phyloP scores from a whole-genome alignment of 2,329 filamentous ascomycete genomes.

The Magnaporthiopsis incrustans region DNA sequence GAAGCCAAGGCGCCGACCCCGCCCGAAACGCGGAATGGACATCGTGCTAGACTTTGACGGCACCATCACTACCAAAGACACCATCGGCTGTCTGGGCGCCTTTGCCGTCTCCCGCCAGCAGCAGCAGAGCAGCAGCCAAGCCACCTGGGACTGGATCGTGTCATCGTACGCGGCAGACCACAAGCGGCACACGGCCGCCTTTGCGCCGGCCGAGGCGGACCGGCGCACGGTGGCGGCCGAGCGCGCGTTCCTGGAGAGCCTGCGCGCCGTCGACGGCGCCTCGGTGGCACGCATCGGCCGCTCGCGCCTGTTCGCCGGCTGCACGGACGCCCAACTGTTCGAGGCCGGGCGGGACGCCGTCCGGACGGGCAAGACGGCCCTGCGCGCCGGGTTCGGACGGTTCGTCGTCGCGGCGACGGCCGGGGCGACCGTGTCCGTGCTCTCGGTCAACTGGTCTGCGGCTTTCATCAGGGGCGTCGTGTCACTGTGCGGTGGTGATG shows the following conservation, averaged over 20 bases:
- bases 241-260: slow-evolving; percentile 32
- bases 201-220: slow-evolving; percentile 22
- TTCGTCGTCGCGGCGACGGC: slow-evolving; percentile 19
- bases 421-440: slow-evolving; percentile 25
- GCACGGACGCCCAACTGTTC: slow-evolving; percentile 25
- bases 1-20: too few relatives aligned
- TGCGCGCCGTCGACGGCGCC: slow-evolving; percentile 34
- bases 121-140: slow-evolving; percentile 18
- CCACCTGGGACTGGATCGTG: slow-evolving; percentile 38
- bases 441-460: slow-evolving; percentile 36
- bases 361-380: slow-evolving; percentile 21
- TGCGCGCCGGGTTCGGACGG: slow-evolving; percentile 20
- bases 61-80: slow-evolving; percentile 48
- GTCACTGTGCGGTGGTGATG: slow-evolving; percentile 15
- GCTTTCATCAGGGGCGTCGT: slow-evolving; percentile 23
- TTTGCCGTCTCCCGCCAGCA: slow-evolving; percentile 31
- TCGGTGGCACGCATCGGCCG: slow-evolving; percentile 36
- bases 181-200: slow-evolving; percentile 19
- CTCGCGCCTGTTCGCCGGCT: slow-evolving; percentile 35
- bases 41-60: slow-evolving; percentile 53
- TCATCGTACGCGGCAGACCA: slow-evolving; percentile 37
- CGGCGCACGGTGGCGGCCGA: slow-evolving; percentile 31
- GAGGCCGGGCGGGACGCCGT: slow-evolving; percentile 31
- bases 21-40: slow-evolving; percentile 20
- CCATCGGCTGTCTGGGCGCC: slow-evolving; percentile 38